A percentile compares a stretch with the other conserved stretches of the same genome.
These are phyloP conservation scores for Blastobotrys attinorum DNA, from an alignment of 805 yeast genomes.

Conservation along the genomic window DNA sequence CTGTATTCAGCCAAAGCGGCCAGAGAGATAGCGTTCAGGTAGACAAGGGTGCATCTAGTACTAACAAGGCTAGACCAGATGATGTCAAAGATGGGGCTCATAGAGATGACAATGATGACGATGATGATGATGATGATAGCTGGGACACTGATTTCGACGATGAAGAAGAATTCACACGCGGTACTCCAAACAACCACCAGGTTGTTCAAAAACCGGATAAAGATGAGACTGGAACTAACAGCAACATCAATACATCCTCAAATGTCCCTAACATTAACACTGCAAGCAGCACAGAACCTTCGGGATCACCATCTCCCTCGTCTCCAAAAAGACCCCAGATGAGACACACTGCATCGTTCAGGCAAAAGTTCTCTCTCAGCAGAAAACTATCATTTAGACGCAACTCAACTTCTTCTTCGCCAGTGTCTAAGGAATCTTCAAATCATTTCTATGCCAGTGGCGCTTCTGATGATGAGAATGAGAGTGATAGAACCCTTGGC, in stretches of 20 bases:
- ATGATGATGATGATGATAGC: constrained; percentile 2
- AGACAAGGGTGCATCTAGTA: no score
- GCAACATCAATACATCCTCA: no score
- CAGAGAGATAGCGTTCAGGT: no score
- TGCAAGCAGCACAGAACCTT: no score
- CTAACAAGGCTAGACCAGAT: not conserved
- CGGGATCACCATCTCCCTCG: no score
- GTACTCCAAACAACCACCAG: no score
- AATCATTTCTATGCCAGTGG: no score
- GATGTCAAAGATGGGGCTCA: not conserved
- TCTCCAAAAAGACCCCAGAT: not conserved
- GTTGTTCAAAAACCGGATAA: not conserved
- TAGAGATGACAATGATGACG: constrained; percentile 1
- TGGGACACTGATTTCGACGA: constrained; percentile 11
- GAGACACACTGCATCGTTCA: constrained; percentile 6
- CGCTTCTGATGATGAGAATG: no score
- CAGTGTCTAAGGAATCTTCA: no score
- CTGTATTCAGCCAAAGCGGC: no score
- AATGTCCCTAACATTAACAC: no score
- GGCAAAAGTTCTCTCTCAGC: constrained; percentile 6
- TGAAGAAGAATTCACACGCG: constrained; percentile 4
- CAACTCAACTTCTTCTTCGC: not conserved
- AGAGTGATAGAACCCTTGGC: no score
- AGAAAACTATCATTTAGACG: constrained; percentile 5
- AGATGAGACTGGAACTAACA: not conserved